Evolutionary conservation across 106 monocot genomes (phyloP), one percentile per base, ranked within the genome.

Genomic region (Dendrobium chrysotoxum): DNA sequence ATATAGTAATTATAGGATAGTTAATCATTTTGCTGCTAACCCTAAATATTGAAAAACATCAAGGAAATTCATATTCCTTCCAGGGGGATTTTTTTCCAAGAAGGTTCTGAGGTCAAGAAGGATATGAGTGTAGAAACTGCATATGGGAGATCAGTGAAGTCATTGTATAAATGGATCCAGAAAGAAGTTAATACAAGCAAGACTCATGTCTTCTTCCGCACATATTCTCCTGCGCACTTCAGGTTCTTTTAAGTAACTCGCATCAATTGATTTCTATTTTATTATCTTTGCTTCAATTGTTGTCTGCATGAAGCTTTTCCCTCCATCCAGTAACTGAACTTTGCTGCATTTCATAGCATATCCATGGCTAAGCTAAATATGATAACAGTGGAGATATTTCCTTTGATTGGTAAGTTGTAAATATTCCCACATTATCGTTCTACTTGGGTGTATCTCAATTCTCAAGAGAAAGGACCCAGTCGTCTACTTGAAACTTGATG

Each of bases 161-260:
- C 87, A 20, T 26, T 87, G 53, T 66, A 76, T 87, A 75, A 87
- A 40, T 84, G 84, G 84, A 77, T 87, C 55, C 21, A 53, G 38
- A 82, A 30, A 25, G 79, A 87, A 84, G 81, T 87, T 76, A 76
- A 84, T 40, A 81, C 28, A 16, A 84, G 38, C 21, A 87, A 78
- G 74, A 87, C 87, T 31, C 81, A 82, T 46, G 84, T 87, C 79
- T 74, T 76, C 79, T 87, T 84, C 40, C 84, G 87, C 28, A 81
- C 87, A 42, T 87, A 87, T 82, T 79, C 87, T 75, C 87, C 87
- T 45, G 84, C 82, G 1, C 87, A 87, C 79, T 84, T 81, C 87
- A 87, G 87, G 87, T 83, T 77, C 70, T 75, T 76, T 20, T 13
- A 40, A 40, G 5, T 5, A 73, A 44, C 53, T 53, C 23, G 2